phyloP scores from a whole-genome alignment of 2,329 filamentous ascomycete species.

The Fusarium verrucosum region DNA sequence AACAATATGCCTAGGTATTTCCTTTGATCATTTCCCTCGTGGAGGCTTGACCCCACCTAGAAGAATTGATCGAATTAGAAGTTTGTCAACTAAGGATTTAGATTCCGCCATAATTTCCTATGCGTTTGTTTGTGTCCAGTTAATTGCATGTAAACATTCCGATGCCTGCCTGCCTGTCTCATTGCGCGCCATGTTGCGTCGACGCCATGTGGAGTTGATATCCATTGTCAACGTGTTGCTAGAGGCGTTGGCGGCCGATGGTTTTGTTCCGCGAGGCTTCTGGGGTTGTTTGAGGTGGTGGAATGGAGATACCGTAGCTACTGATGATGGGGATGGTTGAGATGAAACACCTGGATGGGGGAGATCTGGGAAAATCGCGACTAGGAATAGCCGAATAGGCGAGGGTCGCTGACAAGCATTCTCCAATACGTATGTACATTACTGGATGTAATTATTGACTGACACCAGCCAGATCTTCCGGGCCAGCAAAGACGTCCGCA shows the following conservation, averaged over 20 bases:
- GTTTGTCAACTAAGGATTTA: neutral
- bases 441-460: slow-evolving; percentile 39
- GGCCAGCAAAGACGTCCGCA: slow-evolving; percentile 14
- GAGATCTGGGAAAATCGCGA: slow-evolving; percentile 22
- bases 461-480: slow-evolving; percentile 44
- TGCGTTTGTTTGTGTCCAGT: neutral
- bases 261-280: slow-evolving; percentile 40
- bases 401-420: slow-evolving; percentile 33
- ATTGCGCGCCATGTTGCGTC: slow-evolving; percentile 39
- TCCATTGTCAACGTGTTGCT: slow-evolving; percentile 7
- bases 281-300: slow-evolving; percentile 15
- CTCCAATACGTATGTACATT: too few relatives aligned
- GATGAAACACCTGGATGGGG: slow-evolving; percentile 43
- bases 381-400: too few relatives aligned
- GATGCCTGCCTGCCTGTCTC: slow-evolving; percentile 10
- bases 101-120: neutral
- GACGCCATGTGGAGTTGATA: slow-evolving; percentile 39
- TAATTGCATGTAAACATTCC: slow-evolving; percentile 22
- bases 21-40: slow-evolving; percentile 21
- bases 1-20: neutral
- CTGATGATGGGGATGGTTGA: slow-evolving; percentile 21
- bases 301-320: slow-evolving; percentile 25
- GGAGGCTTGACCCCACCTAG: slow-evolving; percentile 16
- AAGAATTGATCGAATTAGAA: slow-evolving; percentile 1
- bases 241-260: slow-evolving; percentile 8